Base-by-base conservation (phyloP, 2,329 filamentous ascomycete genomes). In the Hypoxylon sp. region DNA sequence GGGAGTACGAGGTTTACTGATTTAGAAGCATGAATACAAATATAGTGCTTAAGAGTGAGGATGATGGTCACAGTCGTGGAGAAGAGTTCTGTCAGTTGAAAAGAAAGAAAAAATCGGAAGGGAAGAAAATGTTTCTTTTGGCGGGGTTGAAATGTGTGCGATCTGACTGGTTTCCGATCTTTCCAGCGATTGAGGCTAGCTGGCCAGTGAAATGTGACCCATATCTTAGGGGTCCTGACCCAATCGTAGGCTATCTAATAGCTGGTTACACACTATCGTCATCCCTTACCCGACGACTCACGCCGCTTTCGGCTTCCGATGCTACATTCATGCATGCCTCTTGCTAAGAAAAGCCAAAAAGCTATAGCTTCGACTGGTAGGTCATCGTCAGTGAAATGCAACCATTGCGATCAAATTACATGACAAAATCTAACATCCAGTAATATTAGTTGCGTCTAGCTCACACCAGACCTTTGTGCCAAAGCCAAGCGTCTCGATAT, bases 161-260 rank as follows among this genome's bases (percentile, higher is more conserved):
- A 55, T 61, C 49, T 58, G 54, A 63, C 58, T 60, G 57, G 60
- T 58, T 61, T 60, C 57, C 54, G 54, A 61, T 46, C 42, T 33
- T 48, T 40, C 24, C 27, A 55, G 35, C 35, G 18, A 40, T 40
- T 11, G 35, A 13, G 54, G 35, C 56, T 60, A 63, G 10, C 42
- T 23, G n/a, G n/a, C n/a, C n/a, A n/a, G n/a, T n/a, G n/a, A n/a
- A n/a, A 51, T 55, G 40, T 24, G 46, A 52, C 42, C 60, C 56
- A 48, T 24, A 48, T 35, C 29, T 51, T 23, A 11, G 3, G 31
- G 38, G 15, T 7, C 15, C 10, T 31, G 26, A 17, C 5, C 60
- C 60, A 60, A 63, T 63, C 23, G 60, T 9, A 55, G 10, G 1
- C 27, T 10, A 13, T 54, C 29, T 41, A 63, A 51, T 58, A 21